Conservation (phyloP, 352 stramenopile species). For the Globisporangium heterothallicum region DNA sequence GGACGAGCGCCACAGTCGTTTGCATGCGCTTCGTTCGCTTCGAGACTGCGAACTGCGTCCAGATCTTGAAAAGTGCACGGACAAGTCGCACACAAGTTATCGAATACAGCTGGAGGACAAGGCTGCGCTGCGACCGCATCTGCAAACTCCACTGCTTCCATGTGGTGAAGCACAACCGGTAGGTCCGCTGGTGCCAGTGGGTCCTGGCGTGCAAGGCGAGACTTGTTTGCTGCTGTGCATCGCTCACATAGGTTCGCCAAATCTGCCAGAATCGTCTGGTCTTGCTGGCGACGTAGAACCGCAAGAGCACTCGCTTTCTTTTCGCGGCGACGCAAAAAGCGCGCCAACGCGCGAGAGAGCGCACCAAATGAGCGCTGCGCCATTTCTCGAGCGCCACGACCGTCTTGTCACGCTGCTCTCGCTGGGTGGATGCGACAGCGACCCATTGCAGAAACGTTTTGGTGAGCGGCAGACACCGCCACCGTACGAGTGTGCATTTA, state of each 20-base stretch:
- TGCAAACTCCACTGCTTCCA: constrained; percentile 18
- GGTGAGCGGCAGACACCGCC: constrained; percentile 13
- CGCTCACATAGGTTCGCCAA: constrained; percentile 1
- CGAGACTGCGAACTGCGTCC: constrained; percentile 19
- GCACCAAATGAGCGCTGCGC: constrained; percentile 10
- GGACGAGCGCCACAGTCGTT: constrained; percentile 18
- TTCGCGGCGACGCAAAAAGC: not conserved
- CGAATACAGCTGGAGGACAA: constrained; percentile 25
- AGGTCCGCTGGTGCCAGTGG: not conserved
- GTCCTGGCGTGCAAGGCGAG: too few relatives aligned
- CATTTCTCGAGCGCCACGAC: constrained; percentile 28
- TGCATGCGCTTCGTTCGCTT: constrained; percentile 21
- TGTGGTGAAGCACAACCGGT: constrained; percentile 7
- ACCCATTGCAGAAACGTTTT: constrained; percentile 18
- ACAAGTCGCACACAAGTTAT: constrained; percentile 25
- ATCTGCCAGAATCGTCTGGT: constrained; percentile 1
- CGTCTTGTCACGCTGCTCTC: constrained; percentile 12
- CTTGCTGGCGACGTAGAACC: not conserved
- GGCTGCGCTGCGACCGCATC: constrained; percentile 6
- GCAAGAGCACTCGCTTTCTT: not conserved
- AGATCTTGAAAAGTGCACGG: constrained; percentile 20
- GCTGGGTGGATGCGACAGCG: not conserved
- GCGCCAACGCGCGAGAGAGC: constrained; percentile 3
- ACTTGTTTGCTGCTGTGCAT: not conserved
- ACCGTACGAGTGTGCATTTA: constrained; percentile 23